phyloP scores from a whole-genome alignment of 1,284 basidiomycete species.

The Peniophora sp. region DNA sequence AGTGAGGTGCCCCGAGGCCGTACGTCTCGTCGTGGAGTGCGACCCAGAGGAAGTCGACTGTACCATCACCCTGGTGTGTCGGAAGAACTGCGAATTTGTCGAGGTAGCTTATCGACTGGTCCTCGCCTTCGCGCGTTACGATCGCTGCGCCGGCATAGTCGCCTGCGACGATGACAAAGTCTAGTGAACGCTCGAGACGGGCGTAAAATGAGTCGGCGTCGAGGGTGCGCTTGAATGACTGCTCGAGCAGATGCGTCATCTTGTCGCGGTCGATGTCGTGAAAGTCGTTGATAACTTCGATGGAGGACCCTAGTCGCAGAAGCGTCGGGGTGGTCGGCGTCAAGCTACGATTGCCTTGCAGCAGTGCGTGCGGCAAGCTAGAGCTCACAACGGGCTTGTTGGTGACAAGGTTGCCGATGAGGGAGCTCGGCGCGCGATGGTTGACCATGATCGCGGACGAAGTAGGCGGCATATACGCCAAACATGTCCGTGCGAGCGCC shows the following conservation, averaged over 20 bases:
- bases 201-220: conserved; percentile 72
- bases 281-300: conserved; percentile 70
- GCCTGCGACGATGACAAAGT: conserved; percentile 93
- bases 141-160: conserved; percentile 96
- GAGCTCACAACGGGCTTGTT: conserved; percentile 97
- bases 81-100: conserved; percentile 99
- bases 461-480: conserved; percentile 87
- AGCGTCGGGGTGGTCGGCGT: conserved; percentile 91
- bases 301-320: conserved; percentile 81
- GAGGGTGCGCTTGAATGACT: conserved; percentile 76
- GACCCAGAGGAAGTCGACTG: conserved; percentile 99
- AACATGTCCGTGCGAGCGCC: conserved; percentile 80
- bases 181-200: conserved; percentile 70
- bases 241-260: conserved; percentile 78
- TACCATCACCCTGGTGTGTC: conserved; percentile 93
- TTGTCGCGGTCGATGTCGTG: conserved; percentile 68
- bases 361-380: conserved; percentile 86
- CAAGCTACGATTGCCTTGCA: conserved; percentile 79
- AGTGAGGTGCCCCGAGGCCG: conserved; percentile 88
- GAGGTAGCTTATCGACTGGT: conserved; percentile 76
- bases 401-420: conserved; percentile 97
- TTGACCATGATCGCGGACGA: conserved; percentile 96
- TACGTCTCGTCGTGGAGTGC: conserved; percentile 98
- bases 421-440: conserved; percentile 90
- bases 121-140: conserved; percentile 75